A percentile compares a stretch with the other conserved stretches of the same genome.
These are phyloP conservation scores for Colletotrichum godetiae DNA, from an alignment of 2,329 filamentous ascomycete species.

Conservation along the genomic window DNA sequence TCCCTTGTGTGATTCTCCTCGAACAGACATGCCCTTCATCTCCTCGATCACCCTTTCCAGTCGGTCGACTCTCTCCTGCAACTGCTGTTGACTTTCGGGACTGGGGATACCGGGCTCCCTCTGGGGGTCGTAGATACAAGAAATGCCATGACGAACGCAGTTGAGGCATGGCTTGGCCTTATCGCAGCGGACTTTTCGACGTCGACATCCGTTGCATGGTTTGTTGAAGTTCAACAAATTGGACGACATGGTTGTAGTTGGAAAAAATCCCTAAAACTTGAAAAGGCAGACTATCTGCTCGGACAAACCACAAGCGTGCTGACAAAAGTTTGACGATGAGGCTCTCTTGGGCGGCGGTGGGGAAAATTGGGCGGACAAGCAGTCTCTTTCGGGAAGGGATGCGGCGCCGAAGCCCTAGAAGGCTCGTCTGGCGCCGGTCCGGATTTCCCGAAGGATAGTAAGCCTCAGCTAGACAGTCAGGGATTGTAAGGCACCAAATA, in stretches of 20 bases:
- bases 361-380: neutral
- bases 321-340: neutral
- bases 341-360: neutral
- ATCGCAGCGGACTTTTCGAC: slow-evolving; percentile 34
- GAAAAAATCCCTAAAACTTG: neutral
- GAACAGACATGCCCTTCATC: slow-evolving; percentile 17
- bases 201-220: slow-evolving; percentile 29
- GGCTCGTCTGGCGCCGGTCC: slow-evolving; percentile 5
- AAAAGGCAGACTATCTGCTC: slow-evolving; percentile 13
- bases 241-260: slow-evolving; percentile 14
- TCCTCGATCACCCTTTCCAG: slow-evolving; percentile 29
- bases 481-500: neutral
- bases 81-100: slow-evolving; percentile 24
- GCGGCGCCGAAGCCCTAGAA: slow-evolving; percentile 17
- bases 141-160: slow-evolving; percentile 25
- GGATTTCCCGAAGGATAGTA: neutral
- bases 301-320: neutral
- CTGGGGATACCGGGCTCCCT: slow-evolving; percentile 7
- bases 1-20: neutral
- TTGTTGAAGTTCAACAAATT: slow-evolving; percentile 24
- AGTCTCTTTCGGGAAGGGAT: slow-evolving; percentile 1
- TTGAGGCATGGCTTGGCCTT: slow-evolving; percentile 31
- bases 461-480: neutral
- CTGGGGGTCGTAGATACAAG: slow-evolving; percentile 26
- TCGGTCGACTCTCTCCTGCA: slow-evolving; percentile 30